phyloP scores from a whole-genome alignment of 1,284 basidiomycete genomes.

The Hypsizygus ulmarius region DNA sequence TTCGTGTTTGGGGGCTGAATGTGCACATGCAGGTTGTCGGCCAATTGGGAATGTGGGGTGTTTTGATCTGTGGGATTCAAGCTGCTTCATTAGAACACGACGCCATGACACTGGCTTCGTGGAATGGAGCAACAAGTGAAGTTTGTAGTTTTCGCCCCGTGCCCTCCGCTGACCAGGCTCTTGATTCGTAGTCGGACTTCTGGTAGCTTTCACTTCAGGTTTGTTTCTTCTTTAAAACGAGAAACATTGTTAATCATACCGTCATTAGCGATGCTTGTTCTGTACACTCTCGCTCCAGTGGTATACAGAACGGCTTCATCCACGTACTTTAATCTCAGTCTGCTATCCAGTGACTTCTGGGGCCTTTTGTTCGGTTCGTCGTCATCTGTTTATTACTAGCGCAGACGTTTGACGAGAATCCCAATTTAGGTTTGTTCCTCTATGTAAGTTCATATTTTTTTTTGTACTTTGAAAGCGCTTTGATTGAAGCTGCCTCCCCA shows the following conservation, averaged over 20 bases:
- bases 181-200: constrained; percentile 55
- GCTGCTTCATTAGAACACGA: constrained; percentile 73
- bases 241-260: not conserved
- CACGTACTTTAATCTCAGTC: constrained; percentile 78
- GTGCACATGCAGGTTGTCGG: constrained; percentile 58
- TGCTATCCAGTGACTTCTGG: constrained; percentile 84
- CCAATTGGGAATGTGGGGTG: constrained; percentile 81
- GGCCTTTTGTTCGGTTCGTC: constrained; percentile 74
- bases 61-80: constrained; percentile 75
- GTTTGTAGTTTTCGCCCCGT: constrained; percentile 6
- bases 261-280: constrained; percentile 66
- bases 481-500: constrained; percentile 4
- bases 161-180: not conserved
- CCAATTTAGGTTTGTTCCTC: constrained; percentile 55
- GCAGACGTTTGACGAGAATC: constrained; percentile 3
- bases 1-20: not conserved
- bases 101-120: constrained; percentile 59
- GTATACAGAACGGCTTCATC: constrained; percentile 82
- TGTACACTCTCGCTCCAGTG: constrained; percentile 83
- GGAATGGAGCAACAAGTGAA: constrained; percentile 69
- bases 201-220: constrained; percentile 71
- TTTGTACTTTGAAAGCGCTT: not conserved
- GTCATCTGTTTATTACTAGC: constrained; percentile 1
- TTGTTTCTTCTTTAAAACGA: constrained; percentile 15
- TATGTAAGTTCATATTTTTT: constrained; percentile 43